A percentile compares a stretch with the other conserved stretches of the same genome.
Conservation (phyloP, 805 yeast genomes). For the Wickerhamiella australiensis region DNA sequence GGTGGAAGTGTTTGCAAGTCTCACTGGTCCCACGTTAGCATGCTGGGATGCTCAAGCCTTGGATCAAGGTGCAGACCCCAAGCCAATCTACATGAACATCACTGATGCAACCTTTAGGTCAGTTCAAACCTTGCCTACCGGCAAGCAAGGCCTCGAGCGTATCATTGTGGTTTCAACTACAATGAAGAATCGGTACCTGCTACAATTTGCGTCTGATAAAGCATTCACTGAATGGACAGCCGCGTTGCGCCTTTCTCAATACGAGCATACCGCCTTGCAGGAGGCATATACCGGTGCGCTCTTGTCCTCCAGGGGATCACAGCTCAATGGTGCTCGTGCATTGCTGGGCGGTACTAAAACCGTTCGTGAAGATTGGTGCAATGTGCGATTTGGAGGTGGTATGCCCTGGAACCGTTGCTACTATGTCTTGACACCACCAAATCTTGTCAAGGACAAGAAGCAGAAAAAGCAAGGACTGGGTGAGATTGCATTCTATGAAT, state of each 20-base stretch:
- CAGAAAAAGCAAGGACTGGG: conserved; percentile 39
- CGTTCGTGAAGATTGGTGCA: conserved; percentile 86
- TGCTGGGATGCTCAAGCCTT: conserved; percentile 60
- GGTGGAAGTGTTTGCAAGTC: conserved; percentile 85
- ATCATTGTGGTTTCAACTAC: conserved; percentile 88
- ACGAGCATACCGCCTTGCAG: conserved; percentile 72
- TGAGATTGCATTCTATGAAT: conserved; percentile 66
- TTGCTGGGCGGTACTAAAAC: conserved; percentile 75
- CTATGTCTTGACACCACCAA: conserved; percentile 60
- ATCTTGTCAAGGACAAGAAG: conserved; percentile 34
- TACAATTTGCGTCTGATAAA: conserved; percentile 60
- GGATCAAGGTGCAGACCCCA: conserved; percentile 47
- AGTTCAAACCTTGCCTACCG: conserved; percentile 48
- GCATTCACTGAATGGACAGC: conserved; percentile 67
- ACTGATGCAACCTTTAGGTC: conserved; percentile 81
- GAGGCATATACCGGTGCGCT: conserved; percentile 96
- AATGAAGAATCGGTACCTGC: conserved; percentile 69
- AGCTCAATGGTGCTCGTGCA: conserved; percentile 74
- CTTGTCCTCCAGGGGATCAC: conserved; percentile 79
- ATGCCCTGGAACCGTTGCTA: conserved; percentile 96
- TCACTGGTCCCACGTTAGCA: conserved; percentile 83
- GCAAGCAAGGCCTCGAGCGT: conserved; percentile 50
- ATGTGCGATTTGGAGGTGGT: conserved; percentile 90
- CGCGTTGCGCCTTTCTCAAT: conserved; percentile 67
- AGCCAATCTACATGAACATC: conserved; percentile 77